phyloP scores from a whole-genome alignment of 2,329 filamentous ascomycete genomes.

The Ceratocystis lukuohia region DNA sequence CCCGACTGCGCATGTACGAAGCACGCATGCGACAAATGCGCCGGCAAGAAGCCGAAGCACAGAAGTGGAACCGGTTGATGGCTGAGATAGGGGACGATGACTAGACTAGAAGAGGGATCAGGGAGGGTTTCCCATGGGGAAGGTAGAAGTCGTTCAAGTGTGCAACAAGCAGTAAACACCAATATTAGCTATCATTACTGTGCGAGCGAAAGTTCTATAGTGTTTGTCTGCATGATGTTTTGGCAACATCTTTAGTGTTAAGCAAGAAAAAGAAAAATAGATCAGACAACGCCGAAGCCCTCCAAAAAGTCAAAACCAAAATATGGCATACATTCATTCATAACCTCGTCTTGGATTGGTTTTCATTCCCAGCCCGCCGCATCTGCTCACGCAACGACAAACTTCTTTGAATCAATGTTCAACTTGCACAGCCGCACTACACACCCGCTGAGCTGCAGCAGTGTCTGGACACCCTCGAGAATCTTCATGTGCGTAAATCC shows the following conservation, averaged over 20 bases:
- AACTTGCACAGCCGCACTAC: constrained; percentile 83
- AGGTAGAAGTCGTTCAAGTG: background rate
- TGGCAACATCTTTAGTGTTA: background rate
- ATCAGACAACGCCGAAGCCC: constrained; percentile 6
- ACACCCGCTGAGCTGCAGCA: constrained; percentile 86
- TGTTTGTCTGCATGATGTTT: background rate
- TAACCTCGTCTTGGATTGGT: background rate
- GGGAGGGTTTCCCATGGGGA: too few relatives aligned
- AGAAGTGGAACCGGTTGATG: constrained; percentile 56
- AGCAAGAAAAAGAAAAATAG: background rate
- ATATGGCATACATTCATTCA: constrained; percentile 8
- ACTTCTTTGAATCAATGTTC: constrained; percentile 87
- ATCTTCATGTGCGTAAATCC: constrained; percentile 99
- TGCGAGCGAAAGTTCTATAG: background rate
- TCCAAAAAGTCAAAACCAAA: background rate
- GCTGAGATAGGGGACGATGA: constrained; percentile 40
- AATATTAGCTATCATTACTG: background rate
- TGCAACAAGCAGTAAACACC: background rate
- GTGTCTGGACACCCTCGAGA: constrained; percentile 89
- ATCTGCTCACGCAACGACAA: constrained; percentile 32
- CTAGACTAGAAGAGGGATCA: constrained; percentile 21
- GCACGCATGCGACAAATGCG: constrained; percentile 50
- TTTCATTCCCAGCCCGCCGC: background rate
- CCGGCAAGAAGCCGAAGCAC: constrained; percentile 48
- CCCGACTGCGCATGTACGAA: constrained; percentile 53